A percentile compares a stretch with the other conserved stretches of the same genome.
phyloP scores from a whole-genome alignment of 2,329 filamentous ascomycete species.

The Hymenoscyphus scutula region DNA sequence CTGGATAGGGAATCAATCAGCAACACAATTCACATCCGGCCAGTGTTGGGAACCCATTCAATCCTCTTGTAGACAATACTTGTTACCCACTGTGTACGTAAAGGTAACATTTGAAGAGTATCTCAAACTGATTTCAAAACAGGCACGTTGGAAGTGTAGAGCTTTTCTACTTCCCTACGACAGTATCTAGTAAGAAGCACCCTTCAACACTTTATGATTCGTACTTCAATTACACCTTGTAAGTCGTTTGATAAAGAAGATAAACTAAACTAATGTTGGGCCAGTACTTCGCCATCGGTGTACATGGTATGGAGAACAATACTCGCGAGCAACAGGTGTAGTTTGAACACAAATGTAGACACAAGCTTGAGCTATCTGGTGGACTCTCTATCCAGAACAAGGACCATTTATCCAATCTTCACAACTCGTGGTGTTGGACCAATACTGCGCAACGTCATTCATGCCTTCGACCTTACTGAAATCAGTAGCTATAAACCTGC shows the following conservation, averaged over 20 bases:
- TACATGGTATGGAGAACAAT: slow-evolving; percentile 7
- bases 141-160: slow-evolving; percentile 1
- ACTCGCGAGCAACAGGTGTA: neutral
- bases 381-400: too few relatives aligned
- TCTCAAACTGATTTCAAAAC: too few relatives aligned
- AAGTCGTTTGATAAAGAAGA: too few relatives aligned
- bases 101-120: too few relatives aligned
- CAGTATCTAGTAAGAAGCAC: slow-evolving; percentile 15
- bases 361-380: too few relatives aligned
- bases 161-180: slow-evolving; percentile 22
- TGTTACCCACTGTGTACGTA: too few relatives aligned
- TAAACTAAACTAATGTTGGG: neutral
- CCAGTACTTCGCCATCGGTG: slow-evolving; percentile 8
- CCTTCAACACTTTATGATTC: slow-evolving; percentile 19
- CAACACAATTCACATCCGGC: neutral
- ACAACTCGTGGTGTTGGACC: slow-evolving; percentile 3
- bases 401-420: too few relatives aligned
- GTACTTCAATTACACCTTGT: slow-evolving; percentile 5
- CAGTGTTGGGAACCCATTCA: too few relatives aligned
- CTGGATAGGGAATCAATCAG: slow-evolving; percentile 2
- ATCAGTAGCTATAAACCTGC: neutral
- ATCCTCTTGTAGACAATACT: too few relatives aligned
- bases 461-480: neutral
- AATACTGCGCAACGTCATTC: neutral
- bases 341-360: too few relatives aligned